Conservation (phyloP, 306 rosid genomes). For the Prunus dulcis region DNA sequence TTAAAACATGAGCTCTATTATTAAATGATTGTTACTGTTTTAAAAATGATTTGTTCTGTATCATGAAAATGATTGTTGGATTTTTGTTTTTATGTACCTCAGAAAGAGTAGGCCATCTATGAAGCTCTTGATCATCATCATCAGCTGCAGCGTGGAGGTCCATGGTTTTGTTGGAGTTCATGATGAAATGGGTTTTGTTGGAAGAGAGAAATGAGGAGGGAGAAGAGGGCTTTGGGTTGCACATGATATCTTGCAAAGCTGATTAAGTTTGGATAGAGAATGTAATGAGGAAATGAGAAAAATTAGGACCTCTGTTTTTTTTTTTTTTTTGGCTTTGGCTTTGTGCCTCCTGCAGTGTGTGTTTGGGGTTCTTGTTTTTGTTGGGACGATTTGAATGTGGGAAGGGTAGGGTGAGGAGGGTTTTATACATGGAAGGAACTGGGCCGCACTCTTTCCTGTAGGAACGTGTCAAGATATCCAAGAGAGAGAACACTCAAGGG, state of each 20-base stretch:
- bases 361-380: slow-evolving; percentile 5
- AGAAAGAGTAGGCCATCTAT: slow-evolving; percentile 69
- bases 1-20: not conserved
- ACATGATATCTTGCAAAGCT: slow-evolving; percentile 34
- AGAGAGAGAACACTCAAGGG: slow-evolving; percentile 8
- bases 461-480: slow-evolving; percentile 47
- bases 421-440: slow-evolving; percentile 41
- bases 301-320: not conserved
- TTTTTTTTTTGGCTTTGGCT: not conserved
- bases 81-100: slow-evolving; percentile 50
- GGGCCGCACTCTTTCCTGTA: slow-evolving; percentile 29
- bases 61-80: not conserved
- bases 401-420: slow-evolving; percentile 35
- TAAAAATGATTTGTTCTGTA: not conserved
- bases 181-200: slow-evolving; percentile 42
- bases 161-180: slow-evolving; percentile 35
- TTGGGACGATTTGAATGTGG: slow-evolving; percentile 31
- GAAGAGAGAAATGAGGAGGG: slow-evolving; percentile 46
- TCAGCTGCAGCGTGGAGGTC: slow-evolving; percentile 17
- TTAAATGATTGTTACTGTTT: not conserved
- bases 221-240: slow-evolving; percentile 64
- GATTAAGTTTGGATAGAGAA: slow-evolving; percentile 11
- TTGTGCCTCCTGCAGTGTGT: too few relatives aligned
- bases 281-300: not conserved
- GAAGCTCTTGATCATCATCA: slow-evolving; percentile 43